These are phyloP conservation scores for Lepidopterella palustris DNA, from an alignment of 495 filamentous ascomycete genomes.

Conservation along the genomic window DNA sequence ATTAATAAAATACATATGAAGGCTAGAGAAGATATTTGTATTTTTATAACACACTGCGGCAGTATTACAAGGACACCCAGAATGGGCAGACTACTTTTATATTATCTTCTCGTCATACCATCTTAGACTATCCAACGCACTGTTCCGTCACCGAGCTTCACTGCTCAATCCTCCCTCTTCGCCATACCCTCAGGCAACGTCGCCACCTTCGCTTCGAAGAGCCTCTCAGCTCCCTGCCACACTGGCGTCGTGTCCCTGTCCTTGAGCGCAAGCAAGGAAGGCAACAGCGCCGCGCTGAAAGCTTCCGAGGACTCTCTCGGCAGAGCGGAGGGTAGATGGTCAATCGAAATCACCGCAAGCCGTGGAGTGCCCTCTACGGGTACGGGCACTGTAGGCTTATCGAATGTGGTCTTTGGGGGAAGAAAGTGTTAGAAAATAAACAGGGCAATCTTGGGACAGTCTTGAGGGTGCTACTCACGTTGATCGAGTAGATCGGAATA, in stretches of 20 bases:
- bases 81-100: no score
- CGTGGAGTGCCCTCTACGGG: slow-evolving; percentile 14
- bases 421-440: neutral
- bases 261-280: slow-evolving; percentile 71
- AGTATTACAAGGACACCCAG: no score
- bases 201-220: slow-evolving; percentile 79
- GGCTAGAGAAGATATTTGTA: no score
- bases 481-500: slow-evolving; percentile 67
- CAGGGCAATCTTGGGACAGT: no score
- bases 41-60: no score
- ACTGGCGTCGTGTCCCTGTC: slow-evolving; percentile 64
- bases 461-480: neutral
- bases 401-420: slow-evolving; percentile 18
- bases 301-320: slow-evolving; percentile 83
- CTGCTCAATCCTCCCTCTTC: no score
- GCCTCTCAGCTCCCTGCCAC: slow-evolving; percentile 75
- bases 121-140: no score
- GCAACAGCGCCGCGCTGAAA: slow-evolving; percentile 73
- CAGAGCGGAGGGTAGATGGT: slow-evolving; percentile 82
- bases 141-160: no score
- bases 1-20: no score
- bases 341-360: slow-evolving; percentile 50
- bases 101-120: no score
- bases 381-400: slow-evolving; percentile 45
- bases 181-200: slow-evolving; percentile 50